phyloP scores from a whole-genome alignment of 768 basidiomycete species.

The Leccinum disarticulatum region DNA sequence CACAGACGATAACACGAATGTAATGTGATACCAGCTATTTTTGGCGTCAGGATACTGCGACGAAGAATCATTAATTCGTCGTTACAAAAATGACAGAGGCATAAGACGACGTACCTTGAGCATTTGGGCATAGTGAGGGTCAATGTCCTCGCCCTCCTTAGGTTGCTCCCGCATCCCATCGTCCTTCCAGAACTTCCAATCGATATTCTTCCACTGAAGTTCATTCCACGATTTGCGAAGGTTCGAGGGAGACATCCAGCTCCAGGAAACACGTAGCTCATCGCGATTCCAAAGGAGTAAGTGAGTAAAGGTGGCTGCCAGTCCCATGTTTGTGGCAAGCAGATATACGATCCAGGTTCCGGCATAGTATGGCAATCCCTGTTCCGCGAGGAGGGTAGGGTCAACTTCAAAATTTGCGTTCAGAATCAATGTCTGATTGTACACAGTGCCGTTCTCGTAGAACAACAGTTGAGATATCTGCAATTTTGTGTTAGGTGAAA shows the following conservation, averaged over 20 bases:
- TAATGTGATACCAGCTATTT: conserved; percentile 34
- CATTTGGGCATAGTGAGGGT: conserved; percentile 60
- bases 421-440: conserved; percentile 53
- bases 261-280: conserved; percentile 47
- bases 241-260: conserved; percentile 40
- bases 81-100: conserved; percentile 3
- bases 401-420: conserved; percentile 53
- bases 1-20: conserved; percentile 35
- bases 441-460: conserved; percentile 52
- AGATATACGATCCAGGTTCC: conserved; percentile 24
- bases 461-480: conserved; percentile 50
- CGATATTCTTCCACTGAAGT: conserved; percentile 31
- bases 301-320: conserved; percentile 51
- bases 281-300: conserved; percentile 55
- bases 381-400: conserved; percentile 43
- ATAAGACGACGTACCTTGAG: conserved; percentile 27
- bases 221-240: conserved; percentile 26
- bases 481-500: conserved; percentile 6
- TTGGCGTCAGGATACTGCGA: conserved; percentile 35
- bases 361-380: conserved; percentile 36
- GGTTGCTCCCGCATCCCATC: conserved; percentile 22
- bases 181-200: conserved; percentile 39
- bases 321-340: conserved; percentile 27
- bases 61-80: background rate
- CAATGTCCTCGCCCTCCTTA: conserved; percentile 41